These are phyloP conservation scores for Paspalum notatum DNA, from an alignment of 176 grass and related monocot species.

Conservation along the genomic window DNA sequence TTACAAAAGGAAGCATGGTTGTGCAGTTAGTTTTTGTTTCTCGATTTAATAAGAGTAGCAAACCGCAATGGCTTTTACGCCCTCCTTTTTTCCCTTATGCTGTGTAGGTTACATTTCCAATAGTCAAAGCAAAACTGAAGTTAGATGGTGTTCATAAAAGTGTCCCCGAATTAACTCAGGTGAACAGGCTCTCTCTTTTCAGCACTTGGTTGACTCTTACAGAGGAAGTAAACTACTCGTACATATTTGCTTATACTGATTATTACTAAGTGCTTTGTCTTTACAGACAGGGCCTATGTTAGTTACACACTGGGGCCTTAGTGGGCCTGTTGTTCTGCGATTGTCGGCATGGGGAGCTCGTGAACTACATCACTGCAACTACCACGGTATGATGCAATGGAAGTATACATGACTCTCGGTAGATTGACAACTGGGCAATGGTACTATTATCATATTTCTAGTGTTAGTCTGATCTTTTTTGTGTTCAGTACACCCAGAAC, in stretches of 20 bases:
- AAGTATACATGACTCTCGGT: not conserved
- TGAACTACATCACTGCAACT: slow-evolving; percentile 71
- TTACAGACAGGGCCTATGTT: slow-evolving; percentile 76
- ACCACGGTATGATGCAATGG: slow-evolving; percentile 59
- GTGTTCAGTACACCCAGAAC: slow-evolving; percentile 20
- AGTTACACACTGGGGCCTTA: slow-evolving; percentile 96
- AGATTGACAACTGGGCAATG: not conserved
- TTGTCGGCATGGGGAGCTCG: slow-evolving; percentile 91
- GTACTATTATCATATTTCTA: not conserved
- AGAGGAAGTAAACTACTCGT: not conserved
- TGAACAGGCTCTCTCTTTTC: slow-evolving; percentile 28
- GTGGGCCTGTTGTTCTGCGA: slow-evolving; percentile 81
- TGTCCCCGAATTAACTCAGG: slow-evolving; percentile 73
- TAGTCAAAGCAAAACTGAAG: slow-evolving; percentile 80
- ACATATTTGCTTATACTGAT: slow-evolving; percentile 24
- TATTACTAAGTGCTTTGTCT: slow-evolving; percentile 11
- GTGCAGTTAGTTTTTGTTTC: not conserved
- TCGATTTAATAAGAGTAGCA: not conserved
- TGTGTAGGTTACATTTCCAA: slow-evolving; percentile 71
- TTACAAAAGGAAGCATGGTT: slow-evolving; percentile 1
- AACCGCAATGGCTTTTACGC: not conserved
- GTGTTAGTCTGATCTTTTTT: not conserved
- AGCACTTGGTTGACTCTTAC: not conserved
- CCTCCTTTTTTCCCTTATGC: slow-evolving; percentile 9
- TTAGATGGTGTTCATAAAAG: slow-evolving; percentile 60